Conservation (phyloP, 129 eudicot genomes). For the Pittosporum tobira region DNA sequence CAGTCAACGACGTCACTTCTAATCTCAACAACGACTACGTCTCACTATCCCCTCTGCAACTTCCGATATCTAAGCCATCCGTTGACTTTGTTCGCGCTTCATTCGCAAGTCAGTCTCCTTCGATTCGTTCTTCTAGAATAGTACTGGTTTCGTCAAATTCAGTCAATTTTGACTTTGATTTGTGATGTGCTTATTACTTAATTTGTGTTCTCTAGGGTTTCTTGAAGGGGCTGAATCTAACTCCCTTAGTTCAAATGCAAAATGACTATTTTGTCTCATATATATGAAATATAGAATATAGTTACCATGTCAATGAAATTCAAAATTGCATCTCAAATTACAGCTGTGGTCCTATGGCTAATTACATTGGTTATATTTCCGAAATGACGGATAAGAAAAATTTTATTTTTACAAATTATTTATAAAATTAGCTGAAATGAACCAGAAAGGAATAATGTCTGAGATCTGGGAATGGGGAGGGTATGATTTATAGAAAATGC, state of each 20-base stretch:
- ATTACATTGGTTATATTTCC: no score
- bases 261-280: no score
- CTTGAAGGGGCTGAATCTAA: background rate
- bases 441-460: no score
- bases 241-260: no score
- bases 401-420: no score
- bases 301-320: no score
- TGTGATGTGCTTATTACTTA: background rate
- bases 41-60: conserved; percentile 29
- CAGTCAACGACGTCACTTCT: conserved; percentile 12
- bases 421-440: no score
- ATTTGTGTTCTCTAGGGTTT: conserved; percentile 4
- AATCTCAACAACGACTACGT: conserved; percentile 11
- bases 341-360: no score
- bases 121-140: background rate
- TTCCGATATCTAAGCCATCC: conserved; percentile 11
- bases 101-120: conserved; percentile 19
- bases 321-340: no score
- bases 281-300: no score
- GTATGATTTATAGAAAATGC: background rate
- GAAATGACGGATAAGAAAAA: no score
- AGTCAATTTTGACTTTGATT: background rate
- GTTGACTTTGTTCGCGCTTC: conserved; percentile 4
- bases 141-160: background rate
- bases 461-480: no score